Evolutionary conservation across 2,329 filamentous ascomycete genomes (phyloP).

Genomic region (Epichloe scottii): DNA sequence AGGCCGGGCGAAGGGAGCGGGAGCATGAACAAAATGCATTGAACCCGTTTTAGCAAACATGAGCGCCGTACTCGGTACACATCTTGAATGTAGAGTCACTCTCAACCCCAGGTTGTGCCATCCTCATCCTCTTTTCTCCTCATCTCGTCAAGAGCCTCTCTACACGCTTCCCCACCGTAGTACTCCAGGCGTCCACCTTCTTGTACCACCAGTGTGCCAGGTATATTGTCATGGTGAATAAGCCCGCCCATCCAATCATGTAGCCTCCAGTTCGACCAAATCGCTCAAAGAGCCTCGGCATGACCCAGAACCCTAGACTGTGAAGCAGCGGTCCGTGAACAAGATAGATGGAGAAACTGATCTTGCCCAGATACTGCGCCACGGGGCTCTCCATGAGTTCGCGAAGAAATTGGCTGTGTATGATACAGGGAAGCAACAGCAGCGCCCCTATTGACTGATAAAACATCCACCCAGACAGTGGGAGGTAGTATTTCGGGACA

Average conservation of each 20-base stretch:
- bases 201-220: constrained; percentile 23
- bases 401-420: constrained; percentile 19
- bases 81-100: too few relatives aligned
- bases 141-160: constrained; percentile 11
- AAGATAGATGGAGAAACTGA: constrained; percentile 30
- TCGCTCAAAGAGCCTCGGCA: constrained; percentile 26
- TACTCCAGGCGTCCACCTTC: constrained; percentile 25
- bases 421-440: constrained; percentile 22
- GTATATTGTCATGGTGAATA: constrained; percentile 21
- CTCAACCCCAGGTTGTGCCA: too few relatives aligned
- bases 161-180: constrained; percentile 22
- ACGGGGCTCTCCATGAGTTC: constrained; percentile 17
- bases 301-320: constrained; percentile 46
- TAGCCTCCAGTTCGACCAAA: constrained; percentile 19
- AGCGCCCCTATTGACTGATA: constrained; percentile 26
- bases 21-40: too few relatives aligned
- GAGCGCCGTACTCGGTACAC: too few relatives aligned
- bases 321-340: constrained; percentile 44
- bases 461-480: constrained; percentile 26
- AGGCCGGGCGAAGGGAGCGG: too few relatives aligned
- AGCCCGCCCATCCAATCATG: constrained; percentile 19
- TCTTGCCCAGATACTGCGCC: constrained; percentile 25
- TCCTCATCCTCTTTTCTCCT: background rate
- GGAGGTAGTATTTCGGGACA: constrained; percentile 24
- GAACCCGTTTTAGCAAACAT: too few relatives aligned